Percentiles rank a stretch among this genome's conserved stretches.
Conservation (phyloP, 202 grass and related monocot species). For the Bolboschoenoplectus hybrid region DNA sequence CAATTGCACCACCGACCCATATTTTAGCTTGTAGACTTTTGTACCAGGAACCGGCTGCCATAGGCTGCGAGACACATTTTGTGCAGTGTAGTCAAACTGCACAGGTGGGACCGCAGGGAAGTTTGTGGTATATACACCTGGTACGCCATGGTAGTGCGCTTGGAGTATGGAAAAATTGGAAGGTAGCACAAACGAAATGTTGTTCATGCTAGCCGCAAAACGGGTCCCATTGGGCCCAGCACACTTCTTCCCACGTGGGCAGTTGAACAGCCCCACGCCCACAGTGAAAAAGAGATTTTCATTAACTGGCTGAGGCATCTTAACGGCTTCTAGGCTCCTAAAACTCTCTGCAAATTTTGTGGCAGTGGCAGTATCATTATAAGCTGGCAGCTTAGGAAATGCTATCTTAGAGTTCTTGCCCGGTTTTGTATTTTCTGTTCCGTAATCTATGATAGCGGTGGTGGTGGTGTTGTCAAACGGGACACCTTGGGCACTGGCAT, state of each 20-base stretch:
- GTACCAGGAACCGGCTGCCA: constrained; percentile 72
- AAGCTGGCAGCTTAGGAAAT: constrained; percentile 66
- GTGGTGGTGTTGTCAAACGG: constrained; percentile 92
- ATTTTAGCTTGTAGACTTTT: constrained; percentile 72
- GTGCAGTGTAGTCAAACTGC: constrained; percentile 79
- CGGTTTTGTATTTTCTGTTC: background rate
- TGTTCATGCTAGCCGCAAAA: constrained; percentile 83
- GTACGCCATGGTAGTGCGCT: constrained; percentile 49
- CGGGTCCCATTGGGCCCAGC: constrained; percentile 78
- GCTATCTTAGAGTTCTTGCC: background rate
- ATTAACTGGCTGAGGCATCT: constrained; percentile 48
- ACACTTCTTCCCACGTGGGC: constrained; percentile 47
- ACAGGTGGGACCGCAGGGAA: constrained; percentile 69
- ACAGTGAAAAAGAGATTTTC: constrained; percentile 95
- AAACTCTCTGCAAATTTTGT: constrained; percentile 57
- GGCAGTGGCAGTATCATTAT: constrained; percentile 69
- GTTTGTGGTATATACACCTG: constrained; percentile 66
- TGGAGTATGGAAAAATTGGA: constrained; percentile 66
- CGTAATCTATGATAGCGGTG: constrained; percentile 78
- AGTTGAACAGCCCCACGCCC: constrained; percentile 64
- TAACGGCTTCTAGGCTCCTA: constrained; percentile 41
- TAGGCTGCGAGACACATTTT: constrained; percentile 64
- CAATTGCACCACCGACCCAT: constrained; percentile 67
- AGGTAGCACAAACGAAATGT: constrained; percentile 81
- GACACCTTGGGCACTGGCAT: constrained; percentile 67